Base-by-base conservation (phyloP, 1,284 basidiomycete species). In the Megacollybia platyphylla region DNA sequence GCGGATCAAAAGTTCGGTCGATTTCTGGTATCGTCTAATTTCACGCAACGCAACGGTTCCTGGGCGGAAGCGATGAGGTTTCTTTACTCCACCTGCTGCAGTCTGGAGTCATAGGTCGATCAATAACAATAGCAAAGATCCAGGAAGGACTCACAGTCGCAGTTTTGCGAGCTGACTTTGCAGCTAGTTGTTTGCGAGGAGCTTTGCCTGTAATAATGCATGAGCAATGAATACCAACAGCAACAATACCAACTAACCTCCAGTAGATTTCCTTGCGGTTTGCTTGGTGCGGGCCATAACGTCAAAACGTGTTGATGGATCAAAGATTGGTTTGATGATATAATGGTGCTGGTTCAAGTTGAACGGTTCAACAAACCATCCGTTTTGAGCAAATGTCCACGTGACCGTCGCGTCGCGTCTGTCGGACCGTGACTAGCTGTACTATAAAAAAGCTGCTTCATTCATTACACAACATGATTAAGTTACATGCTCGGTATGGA, bases 1-100 rank as follows among this genome's bases (percentile, higher is more conserved):
- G 56, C 80, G 70, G 61, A 85, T 84, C 53, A 84, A 70, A 49
- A 84, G 69, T 63, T 84, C 80, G 50, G 84, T 82, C 49, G 81
- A 82, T 67, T 81, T 83, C 62, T 87, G 85, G 72, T 87, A 88
- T 47, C 81, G 73, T 60, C 85, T 70, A 55, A 88, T 88, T 66
- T 88, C 85, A 66, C 84, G 79, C 48, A 87, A 76, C 55, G 84
- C 84, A 62, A 88, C 83, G 51, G 83, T 87, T 55, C 67, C 67
- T 27, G 68, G 68, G 55, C 67, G 64, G 56, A 67, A 65, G 43
- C 66, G 75, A 73, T 84, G 79, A 51, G 79, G 79, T 68, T 81
- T 82, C 74, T 83, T 81, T 57, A 82, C 80, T 67, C 83, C 83
- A 64, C 81, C 81, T 53, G 81, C 68, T 39, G 69, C 62, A 45